phyloP scores from a whole-genome alignment of 192 early-diverging fungal species.

The Coemansia sp. region DNA sequence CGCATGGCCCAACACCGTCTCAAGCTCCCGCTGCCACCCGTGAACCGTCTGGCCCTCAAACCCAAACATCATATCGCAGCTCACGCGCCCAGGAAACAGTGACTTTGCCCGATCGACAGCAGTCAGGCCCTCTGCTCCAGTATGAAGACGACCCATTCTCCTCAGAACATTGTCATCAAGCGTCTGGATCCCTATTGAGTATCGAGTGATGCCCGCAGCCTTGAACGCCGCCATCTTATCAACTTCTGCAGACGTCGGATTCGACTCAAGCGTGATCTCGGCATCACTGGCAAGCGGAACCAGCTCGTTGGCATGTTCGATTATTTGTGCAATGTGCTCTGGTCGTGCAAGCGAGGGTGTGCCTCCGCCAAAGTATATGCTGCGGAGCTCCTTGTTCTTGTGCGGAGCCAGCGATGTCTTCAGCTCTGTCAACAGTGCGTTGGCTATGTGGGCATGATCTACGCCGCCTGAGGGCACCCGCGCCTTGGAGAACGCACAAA shows the following conservation, averaged over 20 bases:
- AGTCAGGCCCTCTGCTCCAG: slow-evolving; percentile 35
- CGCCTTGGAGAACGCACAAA: slow-evolving; percentile 57
- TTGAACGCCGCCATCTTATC: slow-evolving; percentile 44
- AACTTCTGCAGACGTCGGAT: slow-evolving; percentile 40
- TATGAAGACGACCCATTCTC: slow-evolving; percentile 54
- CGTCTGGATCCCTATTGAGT: slow-evolving; percentile 59
- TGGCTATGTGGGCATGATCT: slow-evolving; percentile 24
- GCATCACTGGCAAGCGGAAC: slow-evolving; percentile 28
- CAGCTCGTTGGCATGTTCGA: slow-evolving; percentile 19
- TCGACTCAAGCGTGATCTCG: slow-evolving; percentile 57
- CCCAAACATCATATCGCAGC: slow-evolving; percentile 59
- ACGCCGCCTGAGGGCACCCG: slow-evolving; percentile 21
- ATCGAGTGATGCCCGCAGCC: slow-evolving; percentile 51
- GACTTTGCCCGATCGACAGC: slow-evolving; percentile 29
- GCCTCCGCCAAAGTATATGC: slow-evolving; percentile 61
- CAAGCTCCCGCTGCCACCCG: slow-evolving; percentile 46
- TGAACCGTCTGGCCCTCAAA: slow-evolving; percentile 46
- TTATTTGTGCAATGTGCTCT: slow-evolving; percentile 21
- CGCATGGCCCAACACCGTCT: slow-evolving; percentile 24
- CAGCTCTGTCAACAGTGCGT: slow-evolving; percentile 32
- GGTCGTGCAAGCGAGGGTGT: slow-evolving; percentile 58
- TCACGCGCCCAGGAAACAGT: slow-evolving; percentile 43
- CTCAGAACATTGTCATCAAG: slow-evolving; percentile 38
- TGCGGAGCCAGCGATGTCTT: slow-evolving; percentile 21
- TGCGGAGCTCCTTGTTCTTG: slow-evolving; percentile 18